Percentiles rank a stretch among this genome's conserved stretches.
Conservation (phyloP, 495 filamentous ascomycete species). For the Penicillium fimorum region DNA sequence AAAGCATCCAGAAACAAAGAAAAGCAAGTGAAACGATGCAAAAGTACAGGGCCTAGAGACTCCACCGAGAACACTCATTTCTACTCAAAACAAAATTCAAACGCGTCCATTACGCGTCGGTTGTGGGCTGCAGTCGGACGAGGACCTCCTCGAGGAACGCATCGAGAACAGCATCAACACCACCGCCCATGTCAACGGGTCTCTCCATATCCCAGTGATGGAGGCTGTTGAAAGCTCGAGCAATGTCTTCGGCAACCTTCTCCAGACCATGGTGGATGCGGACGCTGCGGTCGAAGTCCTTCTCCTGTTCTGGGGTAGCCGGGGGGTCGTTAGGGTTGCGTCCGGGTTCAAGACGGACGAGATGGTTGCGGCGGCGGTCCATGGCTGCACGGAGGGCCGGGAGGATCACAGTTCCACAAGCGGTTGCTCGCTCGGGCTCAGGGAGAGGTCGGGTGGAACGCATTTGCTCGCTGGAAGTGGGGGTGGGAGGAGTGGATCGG, state of each 20-base stretch:
- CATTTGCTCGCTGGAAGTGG: slow-evolving; percentile 6
- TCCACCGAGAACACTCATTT: neutral
- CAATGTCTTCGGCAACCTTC: slow-evolving; percentile 71
- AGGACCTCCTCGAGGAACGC: slow-evolving; percentile 91
- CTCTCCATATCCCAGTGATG: slow-evolving; percentile 79
- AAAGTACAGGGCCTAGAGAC: neutral
- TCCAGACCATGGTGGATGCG: slow-evolving; percentile 79
- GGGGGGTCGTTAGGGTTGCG: slow-evolving; percentile 13
- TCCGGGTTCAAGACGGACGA: slow-evolving; percentile 26
- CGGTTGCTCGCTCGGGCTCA: slow-evolving; percentile 18
- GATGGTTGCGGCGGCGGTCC: slow-evolving; percentile 59
- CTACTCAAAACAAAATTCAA: neutral
- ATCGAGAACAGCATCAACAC: slow-evolving; percentile 82
- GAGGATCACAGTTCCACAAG: slow-evolving; percentile 65
- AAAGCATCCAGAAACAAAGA: neutral
- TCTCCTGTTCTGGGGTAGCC: slow-evolving; percentile 33
- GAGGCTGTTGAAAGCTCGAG: slow-evolving; percentile 77
- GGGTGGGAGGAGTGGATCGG: slow-evolving; percentile 10
- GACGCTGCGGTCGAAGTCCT: slow-evolving; percentile 51
- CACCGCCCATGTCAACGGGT: slow-evolving; percentile 87
- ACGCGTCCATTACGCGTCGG: neutral
- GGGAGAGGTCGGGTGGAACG: neutral
- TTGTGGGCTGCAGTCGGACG: slow-evolving; percentile 71
- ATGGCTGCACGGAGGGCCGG: slow-evolving; percentile 89
- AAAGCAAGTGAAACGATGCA: neutral